Conservation (phyloP, 306 rosid genomes). For the Hippophae gyantsensis region DNA sequence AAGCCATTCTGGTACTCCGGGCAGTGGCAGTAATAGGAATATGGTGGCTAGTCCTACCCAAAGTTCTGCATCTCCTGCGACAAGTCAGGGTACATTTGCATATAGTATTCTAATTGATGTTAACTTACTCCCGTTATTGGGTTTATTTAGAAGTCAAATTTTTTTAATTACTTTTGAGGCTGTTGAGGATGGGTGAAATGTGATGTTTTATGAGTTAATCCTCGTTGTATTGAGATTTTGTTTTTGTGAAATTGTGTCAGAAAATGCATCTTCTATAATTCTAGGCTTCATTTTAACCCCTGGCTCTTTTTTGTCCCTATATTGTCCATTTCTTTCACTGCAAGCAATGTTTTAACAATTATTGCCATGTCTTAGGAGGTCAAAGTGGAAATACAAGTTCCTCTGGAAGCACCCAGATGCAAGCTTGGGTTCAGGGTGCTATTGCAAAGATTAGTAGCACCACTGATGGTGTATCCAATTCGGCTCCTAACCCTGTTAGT, state of each 20-base stretch:
- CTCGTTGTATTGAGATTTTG: too few species aligned
- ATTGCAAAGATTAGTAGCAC: conserved; percentile 89
- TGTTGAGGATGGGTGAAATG: neutral
- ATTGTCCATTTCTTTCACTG: neutral
- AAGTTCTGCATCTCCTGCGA: conserved; percentile 72
- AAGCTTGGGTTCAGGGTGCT: conserved; percentile 98
- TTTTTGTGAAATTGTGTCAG: too few species aligned
- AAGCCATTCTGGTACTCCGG: conserved; percentile 89
- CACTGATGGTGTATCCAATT: conserved; percentile 67
- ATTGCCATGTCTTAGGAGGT: conserved; percentile 38
- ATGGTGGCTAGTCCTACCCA: conserved; percentile 92
- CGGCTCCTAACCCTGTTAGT: conserved; percentile 77
- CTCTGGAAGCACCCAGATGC: conserved; percentile 85
- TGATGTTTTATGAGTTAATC: neutral
- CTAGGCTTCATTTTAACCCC: neutral
- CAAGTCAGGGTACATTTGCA: conserved; percentile 67
- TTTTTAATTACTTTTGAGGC: neutral
- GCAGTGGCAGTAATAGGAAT: conserved; percentile 83
- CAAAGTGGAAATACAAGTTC: conserved; percentile 69
- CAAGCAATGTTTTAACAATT: neutral
- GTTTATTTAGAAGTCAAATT: conserved; percentile 4
- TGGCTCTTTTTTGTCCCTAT: neutral
- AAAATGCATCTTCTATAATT: too few species aligned
- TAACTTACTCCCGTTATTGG: neutral
- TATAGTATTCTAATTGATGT: conserved; percentile 1